These are phyloP conservation scores for Trametes polyzona DNA, from an alignment of 1,284 basidiomycete species.

Conservation along the genomic window DNA sequence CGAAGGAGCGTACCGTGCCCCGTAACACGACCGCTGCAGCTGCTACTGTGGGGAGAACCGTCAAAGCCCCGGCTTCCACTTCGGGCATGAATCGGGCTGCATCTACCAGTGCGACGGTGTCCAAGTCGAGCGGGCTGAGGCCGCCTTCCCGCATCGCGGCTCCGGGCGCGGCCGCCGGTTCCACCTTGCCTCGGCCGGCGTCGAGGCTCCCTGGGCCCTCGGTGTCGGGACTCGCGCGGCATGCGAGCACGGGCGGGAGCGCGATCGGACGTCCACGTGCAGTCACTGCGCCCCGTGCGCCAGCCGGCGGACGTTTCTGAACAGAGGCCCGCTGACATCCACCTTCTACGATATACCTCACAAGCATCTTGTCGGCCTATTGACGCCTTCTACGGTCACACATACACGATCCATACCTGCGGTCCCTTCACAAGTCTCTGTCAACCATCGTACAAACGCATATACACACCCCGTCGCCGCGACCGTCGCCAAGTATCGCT, in stretches of 20 bases:
- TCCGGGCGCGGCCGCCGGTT: conserved; percentile 3
- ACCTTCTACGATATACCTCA: background rate
- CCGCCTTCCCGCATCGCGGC: conserved; percentile 22
- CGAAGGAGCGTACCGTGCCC: conserved; percentile 14
- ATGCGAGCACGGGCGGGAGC: conserved; percentile 11
- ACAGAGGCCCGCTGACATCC: too few species aligned
- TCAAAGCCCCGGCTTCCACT: background rate
- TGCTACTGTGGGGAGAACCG: background rate
- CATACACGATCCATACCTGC: background rate
- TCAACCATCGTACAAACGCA: background rate
- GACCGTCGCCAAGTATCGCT: background rate
- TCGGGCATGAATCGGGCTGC: conserved; percentile 6
- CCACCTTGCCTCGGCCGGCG: conserved; percentile 26
- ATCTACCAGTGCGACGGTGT: conserved; percentile 1
- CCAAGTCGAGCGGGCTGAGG: conserved; percentile 9
- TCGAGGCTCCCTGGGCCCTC: conserved; percentile 26
- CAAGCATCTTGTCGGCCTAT: background rate
- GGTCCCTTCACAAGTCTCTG: background rate
- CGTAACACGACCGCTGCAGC: background rate
- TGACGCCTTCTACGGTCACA: background rate
- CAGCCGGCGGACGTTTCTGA: conserved; percentile 9
- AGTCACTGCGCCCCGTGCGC: conserved; percentile 7
- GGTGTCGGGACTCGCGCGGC: conserved; percentile 5
- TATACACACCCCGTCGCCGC: background rate
- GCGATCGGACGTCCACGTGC: background rate